phyloP scores from a whole-genome alignment of 192 early-diverging fungal species.

The Podila minutissima region DNA sequence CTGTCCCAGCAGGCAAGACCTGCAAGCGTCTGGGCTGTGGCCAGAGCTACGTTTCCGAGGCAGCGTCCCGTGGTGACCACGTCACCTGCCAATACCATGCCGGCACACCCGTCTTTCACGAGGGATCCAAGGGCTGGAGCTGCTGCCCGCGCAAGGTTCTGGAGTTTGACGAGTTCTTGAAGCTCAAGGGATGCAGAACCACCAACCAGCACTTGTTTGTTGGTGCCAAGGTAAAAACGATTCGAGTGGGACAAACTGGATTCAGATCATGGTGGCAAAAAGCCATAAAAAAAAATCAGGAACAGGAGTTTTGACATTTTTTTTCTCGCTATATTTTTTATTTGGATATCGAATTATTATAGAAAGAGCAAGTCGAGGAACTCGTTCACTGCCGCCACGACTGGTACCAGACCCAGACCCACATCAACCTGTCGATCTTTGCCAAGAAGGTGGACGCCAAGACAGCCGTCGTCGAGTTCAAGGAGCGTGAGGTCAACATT shows the following conservation, averaged over 20 bases:
- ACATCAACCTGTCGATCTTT: slow-evolving; percentile 90
- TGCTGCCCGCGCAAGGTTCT: slow-evolving; percentile 96
- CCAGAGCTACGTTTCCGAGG: slow-evolving; percentile 69
- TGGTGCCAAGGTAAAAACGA: slow-evolving; percentile 52
- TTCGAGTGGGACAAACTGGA: neutral
- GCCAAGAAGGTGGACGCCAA: slow-evolving; percentile 89
- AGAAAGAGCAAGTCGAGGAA: slow-evolving; percentile 56
- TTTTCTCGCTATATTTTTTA: neutral
- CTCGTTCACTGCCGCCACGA: slow-evolving; percentile 86
- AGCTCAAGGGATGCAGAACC: slow-evolving; percentile 89
- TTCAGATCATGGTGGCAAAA: neutral
- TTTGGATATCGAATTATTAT: slow-evolving; percentile 2
- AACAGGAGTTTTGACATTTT: neutral
- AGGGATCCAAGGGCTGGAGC: slow-evolving; percentile 97
- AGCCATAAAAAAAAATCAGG: neutral
- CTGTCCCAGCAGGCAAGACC: slow-evolving; percentile 73
- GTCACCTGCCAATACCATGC: slow-evolving; percentile 87
- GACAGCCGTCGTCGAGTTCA: slow-evolving; percentile 76
- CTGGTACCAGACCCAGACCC: slow-evolving; percentile 92
- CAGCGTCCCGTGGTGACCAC: slow-evolving; percentile 60
- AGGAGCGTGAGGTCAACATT: slow-evolving; percentile 68
- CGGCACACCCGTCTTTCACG: slow-evolving; percentile 94
- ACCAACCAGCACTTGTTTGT: slow-evolving; percentile 93
- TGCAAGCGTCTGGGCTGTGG: slow-evolving; percentile 91
- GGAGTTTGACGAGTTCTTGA: slow-evolving; percentile 99